Evolutionary conservation across 208 protist species (phyloP), one percentile per base, ranked within the genome.

Genomic region (Trypanosoma platydactyli): DNA sequence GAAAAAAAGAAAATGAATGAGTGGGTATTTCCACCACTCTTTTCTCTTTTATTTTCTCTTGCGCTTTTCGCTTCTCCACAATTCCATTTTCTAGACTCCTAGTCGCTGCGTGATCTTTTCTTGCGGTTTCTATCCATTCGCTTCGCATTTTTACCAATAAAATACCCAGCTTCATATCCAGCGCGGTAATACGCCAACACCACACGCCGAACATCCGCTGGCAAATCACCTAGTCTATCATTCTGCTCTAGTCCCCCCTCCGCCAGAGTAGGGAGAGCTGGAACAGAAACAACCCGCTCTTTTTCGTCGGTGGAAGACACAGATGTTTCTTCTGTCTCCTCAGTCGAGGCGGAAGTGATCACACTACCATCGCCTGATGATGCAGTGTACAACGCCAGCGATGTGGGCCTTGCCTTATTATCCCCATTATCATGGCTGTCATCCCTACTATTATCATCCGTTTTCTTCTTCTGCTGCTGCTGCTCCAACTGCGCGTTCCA

Each of bases 401-500:
- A 44, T 16, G 22, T 57, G 9, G 22, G 33, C 3, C 24, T 22
- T 7, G 12, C 7, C 5, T 45, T 33, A 12, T 61, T 41, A 16
- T 61, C 24, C 1, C 20, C 22, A 20, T 22, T 25, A 27, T 59
- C 41, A 51, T 29, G 29, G n/a, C 22, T 30, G 30, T 38, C 33
- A 38, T 38, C 24, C 3, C 5, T 18, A 30, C 18, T 25, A 53
- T 51, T 13, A 38, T 33, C 20, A 33, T 22, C 41, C 25, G 24
- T 29, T 12, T 13, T 13, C 25, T 40, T 22, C 35, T 27, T 24
- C 30, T 50, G 20, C 18, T 68, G 29, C 7, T 63, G n/a, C 49
- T 76, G 60, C 22, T 81, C 81, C n/a, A 93, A 61, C 63, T 95
- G 87, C 57, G 68, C 80, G 48, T 92, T 89, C 64, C 85, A 95